Evolutionary conservation across 192 early-diverging fungal species (phyloP), one percentile per base, ranked within the genome.

Genomic region (Coemansia sp.): DNA sequence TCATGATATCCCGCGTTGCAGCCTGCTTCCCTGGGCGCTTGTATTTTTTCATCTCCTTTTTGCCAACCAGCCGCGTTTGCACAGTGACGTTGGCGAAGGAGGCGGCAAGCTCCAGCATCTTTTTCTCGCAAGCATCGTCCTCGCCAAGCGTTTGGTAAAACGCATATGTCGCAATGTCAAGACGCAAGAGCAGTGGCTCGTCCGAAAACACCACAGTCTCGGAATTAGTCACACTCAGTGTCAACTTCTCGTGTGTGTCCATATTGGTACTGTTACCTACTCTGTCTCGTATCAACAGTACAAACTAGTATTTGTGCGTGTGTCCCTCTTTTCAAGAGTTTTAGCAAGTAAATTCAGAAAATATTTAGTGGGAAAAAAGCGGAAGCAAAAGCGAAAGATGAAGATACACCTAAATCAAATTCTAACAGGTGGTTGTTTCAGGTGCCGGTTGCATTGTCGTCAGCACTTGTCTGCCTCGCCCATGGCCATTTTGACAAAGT

Each of bases 401-500:
- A 47, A 20, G 44, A 47, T 5, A 47, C 6, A 47, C 44, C 6
- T 10, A 47, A 47, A 23, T 5, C 20, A 23, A 23, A 22, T 2
- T n/a, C 33, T n/a, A 44, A 47, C 20, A 14, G n/a, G 6, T 19
- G 9, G n/a, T 17, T n/a, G 41, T 3, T 19, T n/a, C n/a, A n/a
- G n/a, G n/a, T n/a, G n/a, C n/a, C n/a, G n/a, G 15, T 28, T 6
- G 23, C 22, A 23, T 25, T 10, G 6, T 50, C 6, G 2, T 31
- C 13, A 41, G 14, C 29, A 33, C 14, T 54, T 22, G 15, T 13
- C 25, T 20, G 28, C 28, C 10, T 40, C 42, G 22, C 50, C 42
- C 5, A 64, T 55, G 0, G 78, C 78, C 78, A 80, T 80, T 44
- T 64, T 67, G 25, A 80, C 74, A 90, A 97, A 98, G 79, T 88